phyloP scores from a whole-genome alignment of 768 basidiomycete species.

The Dictyophora rubrovolvata region DNA sequence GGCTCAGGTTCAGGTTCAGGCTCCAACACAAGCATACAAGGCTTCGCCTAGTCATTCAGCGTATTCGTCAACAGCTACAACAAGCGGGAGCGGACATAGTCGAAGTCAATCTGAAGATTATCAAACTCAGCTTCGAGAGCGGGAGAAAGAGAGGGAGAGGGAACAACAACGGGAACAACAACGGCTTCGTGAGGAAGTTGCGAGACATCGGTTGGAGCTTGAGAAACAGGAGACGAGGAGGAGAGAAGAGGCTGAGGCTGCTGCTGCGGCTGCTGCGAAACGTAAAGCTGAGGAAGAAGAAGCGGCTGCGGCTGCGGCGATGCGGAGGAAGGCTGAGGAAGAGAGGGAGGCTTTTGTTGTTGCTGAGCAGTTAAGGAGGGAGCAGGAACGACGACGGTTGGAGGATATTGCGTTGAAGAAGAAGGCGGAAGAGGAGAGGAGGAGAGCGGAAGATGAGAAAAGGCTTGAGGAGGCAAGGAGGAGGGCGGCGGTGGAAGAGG shows the following conservation, averaged over 20 bases:
- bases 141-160: conserved; percentile 9
- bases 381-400: conserved; percentile 16
- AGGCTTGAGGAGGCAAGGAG: neutral
- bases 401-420: neutral
- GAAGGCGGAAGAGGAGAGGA: neutral
- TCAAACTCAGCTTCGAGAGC: conserved; percentile 12
- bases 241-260: conserved; percentile 14
- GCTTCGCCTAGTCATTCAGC: neutral
- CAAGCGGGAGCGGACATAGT: conserved; percentile 4
- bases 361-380: neutral
- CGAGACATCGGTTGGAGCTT: conserved; percentile 9
- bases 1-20: neutral
- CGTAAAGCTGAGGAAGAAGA: conserved; percentile 16
- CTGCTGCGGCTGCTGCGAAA: conserved; percentile 14
- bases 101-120: neutral
- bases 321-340: conserved; percentile 24
- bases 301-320: conserved; percentile 11
- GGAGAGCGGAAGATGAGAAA: neutral
- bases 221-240: conserved; percentile 14
- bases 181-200: conserved; percentile 10
- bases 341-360: conserved; percentile 8
- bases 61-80: neutral
- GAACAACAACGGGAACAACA: neutral
- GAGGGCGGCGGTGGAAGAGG: neutral
- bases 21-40: neutral